Conservation (phyloP, 2,329 filamentous ascomycete species). For the Huntiella abstrusa region DNA sequence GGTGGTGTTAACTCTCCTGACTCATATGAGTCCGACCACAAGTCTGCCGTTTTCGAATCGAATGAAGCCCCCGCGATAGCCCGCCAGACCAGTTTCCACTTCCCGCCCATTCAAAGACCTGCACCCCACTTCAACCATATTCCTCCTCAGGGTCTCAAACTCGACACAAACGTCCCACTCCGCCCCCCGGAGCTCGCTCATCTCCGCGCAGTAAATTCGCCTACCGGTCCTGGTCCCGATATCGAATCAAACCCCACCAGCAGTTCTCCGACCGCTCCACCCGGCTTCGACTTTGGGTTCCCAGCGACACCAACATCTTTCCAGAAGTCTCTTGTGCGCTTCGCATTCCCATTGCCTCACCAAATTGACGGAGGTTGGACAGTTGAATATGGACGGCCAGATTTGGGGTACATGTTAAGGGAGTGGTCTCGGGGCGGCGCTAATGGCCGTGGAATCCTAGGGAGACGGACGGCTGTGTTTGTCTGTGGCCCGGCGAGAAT, state of each 20-base stretch:
- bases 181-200: conserved; percentile 37
- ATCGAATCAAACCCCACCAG: conserved; percentile 11
- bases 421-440: conserved; percentile 58
- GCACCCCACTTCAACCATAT: conserved; percentile 41
- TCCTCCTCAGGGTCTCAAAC: conserved; percentile 19
- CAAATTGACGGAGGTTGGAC: conserved; percentile 66
- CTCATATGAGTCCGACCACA: conserved; percentile 5
- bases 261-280: conserved; percentile 38
- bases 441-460: conserved; percentile 51
- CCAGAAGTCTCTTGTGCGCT: conserved; percentile 78
- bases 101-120: conserved; percentile 31
- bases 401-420: conserved; percentile 70
- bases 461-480: conserved; percentile 69
- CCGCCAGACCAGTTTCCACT: conserved; percentile 35
- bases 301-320: conserved; percentile 69
- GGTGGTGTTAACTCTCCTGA: background rate
- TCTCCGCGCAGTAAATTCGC: conserved; percentile 29
- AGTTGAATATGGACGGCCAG: conserved; percentile 79
- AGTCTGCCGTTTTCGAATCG: background rate
- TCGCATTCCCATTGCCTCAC: conserved; percentile 57
- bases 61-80: background rate
- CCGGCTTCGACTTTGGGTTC: conserved; percentile 63
- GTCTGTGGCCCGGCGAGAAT: conserved; percentile 80
- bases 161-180: conserved; percentile 17
- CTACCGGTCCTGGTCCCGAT: conserved; percentile 10